Percentiles rank a stretch among this genome's conserved stretches.
Evolutionary conservation across 768 basidiomycete genomes (phyloP).

Genomic region (Floccularia luteovirens): DNA sequence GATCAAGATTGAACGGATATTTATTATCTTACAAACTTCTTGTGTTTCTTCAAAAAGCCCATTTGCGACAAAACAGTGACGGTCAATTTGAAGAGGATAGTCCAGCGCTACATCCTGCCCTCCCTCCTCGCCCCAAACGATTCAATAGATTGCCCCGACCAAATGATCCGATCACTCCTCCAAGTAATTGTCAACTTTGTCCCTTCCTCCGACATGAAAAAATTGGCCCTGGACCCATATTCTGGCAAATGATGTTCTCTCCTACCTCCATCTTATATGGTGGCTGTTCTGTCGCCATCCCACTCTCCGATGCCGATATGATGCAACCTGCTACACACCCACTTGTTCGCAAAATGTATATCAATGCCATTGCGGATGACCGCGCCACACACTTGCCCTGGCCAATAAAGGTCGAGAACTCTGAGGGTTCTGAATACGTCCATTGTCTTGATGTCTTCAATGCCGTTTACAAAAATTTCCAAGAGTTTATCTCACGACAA

Average conservation of each 20-base stretch:
- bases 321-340: slow-evolving; percentile 64
- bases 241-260: slow-evolving; percentile 37
- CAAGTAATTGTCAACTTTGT: slow-evolving; percentile 47
- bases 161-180: slow-evolving; percentile 31
- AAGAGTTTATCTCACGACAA: slow-evolving; percentile 20
- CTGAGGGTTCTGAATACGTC: slow-evolving; percentile 37
- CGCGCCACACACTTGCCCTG: slow-evolving; percentile 41
- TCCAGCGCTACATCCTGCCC: slow-evolving; percentile 35
- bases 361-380: slow-evolving; percentile 46
- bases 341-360: slow-evolving; percentile 47
- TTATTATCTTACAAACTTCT: no score
- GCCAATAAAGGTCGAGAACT: slow-evolving; percentile 44
- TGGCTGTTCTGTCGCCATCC: slow-evolving; percentile 17
- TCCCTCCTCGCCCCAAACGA: slow-evolving; percentile 39
- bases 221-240: slow-evolving; percentile 31
- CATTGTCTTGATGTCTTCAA: slow-evolving; percentile 43
- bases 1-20: not conserved
- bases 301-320: slow-evolving; percentile 24
- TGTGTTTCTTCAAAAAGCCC: no score
- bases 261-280: slow-evolving; percentile 19
- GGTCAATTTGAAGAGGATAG: no score
- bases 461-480: slow-evolving; percentile 38
- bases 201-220: slow-evolving; percentile 43
- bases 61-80: no score
- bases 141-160: slow-evolving; percentile 37